These are phyloP conservation scores for Epichloe baconii DNA, from an alignment of 2,329 filamentous ascomycete genomes.

Conservation along the genomic window DNA sequence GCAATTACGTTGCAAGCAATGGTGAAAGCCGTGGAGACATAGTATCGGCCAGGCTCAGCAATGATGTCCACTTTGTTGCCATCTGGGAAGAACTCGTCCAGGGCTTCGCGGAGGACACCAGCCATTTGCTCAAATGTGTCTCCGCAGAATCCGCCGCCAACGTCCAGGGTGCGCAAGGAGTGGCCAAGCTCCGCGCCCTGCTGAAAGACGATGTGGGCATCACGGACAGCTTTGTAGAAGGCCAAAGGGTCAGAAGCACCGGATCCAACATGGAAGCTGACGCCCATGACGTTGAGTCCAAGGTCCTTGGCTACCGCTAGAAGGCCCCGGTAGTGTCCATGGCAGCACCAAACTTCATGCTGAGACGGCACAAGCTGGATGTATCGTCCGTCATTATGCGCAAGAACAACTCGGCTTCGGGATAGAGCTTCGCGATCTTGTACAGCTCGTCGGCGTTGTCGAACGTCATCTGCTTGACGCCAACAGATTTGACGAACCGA, in stretches of 20 bases:
- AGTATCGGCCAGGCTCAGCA: constrained; percentile 92
- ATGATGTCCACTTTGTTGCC: constrained; percentile 65
- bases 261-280: constrained; percentile 96
- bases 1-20: constrained; percentile 94
- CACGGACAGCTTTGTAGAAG: constrained; percentile 80
- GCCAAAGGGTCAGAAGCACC: constrained; percentile 88
- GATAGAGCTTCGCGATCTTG: constrained; percentile 90
- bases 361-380: constrained; percentile 83
- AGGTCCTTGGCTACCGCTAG: constrained; percentile 69
- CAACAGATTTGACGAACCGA: constrained; percentile 70
- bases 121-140: constrained; percentile 92
- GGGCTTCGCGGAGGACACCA: constrained; percentile 58
- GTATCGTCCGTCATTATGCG: constrained; percentile 96
- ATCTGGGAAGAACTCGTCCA: constrained; percentile 81
- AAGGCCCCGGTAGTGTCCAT: constrained; percentile 67
- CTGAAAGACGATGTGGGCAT: constrained; percentile 81
- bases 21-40: constrained; percentile 85
- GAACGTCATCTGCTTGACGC: constrained; percentile 97
- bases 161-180: constrained; percentile 75
- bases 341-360: constrained; percentile 92
- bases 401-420: constrained; percentile 79
- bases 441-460: constrained; percentile 96
- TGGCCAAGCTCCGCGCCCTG: constrained; percentile 67
- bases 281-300: constrained; percentile 81
- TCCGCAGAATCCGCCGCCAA: constrained; percentile 83